Conservation (phyloP, 257 asterid species). For the Euphrasia confusa region DNA sequence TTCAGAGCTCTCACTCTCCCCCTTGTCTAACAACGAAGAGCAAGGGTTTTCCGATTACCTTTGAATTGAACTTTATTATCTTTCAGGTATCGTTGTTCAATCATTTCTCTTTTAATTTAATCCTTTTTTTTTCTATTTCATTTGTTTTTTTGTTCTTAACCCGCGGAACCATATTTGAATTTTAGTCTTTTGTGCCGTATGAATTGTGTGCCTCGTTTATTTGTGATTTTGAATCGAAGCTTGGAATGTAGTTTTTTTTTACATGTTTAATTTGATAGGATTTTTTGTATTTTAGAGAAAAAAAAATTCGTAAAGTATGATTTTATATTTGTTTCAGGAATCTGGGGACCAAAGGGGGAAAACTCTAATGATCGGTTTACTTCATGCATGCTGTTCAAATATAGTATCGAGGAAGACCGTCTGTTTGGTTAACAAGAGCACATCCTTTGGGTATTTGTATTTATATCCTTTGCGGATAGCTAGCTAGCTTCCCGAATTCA, state of each 20-base stretch:
- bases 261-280: neutral
- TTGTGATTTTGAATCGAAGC: neutral
- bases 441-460: slow-evolving; percentile 31
- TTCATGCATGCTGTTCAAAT: slow-evolving; percentile 48
- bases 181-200: neutral
- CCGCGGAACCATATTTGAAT: neutral
- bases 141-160: neutral
- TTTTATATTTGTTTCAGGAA: slow-evolving; percentile 27
- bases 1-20: no score
- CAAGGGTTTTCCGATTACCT: neutral
- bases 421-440: slow-evolving; percentile 34
- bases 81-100: neutral
- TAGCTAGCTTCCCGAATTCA: slow-evolving; percentile 30
- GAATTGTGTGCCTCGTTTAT: neutral
- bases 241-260: neutral
- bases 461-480: neutral
- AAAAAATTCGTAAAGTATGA: no score
- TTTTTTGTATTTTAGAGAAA: no score
- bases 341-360: slow-evolving; percentile 28
- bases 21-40: neutral
- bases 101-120: neutral
- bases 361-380: slow-evolving; percentile 61
- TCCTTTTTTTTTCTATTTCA: no score
- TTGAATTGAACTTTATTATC: neutral
- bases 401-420: slow-evolving; percentile 43